Evolutionary conservation across 345 rosid genomes (phyloP), one percentile per base, ranked within the genome.

Genomic region (Populus simonii): DNA sequence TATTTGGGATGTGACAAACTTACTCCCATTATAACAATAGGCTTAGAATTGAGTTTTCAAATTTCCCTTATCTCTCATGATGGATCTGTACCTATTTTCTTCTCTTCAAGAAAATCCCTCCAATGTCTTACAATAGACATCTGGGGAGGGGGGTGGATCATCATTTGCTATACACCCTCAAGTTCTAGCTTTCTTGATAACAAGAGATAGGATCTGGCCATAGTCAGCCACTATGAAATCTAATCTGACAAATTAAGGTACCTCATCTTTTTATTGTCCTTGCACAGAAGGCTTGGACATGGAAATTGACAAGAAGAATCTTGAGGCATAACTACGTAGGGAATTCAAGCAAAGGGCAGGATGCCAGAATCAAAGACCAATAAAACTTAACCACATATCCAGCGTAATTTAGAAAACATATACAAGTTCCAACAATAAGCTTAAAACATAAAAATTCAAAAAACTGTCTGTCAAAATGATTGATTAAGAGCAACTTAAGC

Each of bases 221-320:
- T 2, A 20, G 23, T 18, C 10, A 53, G 10, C 59, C n/a, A 63
- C 66, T 59, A 62, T 22, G 36, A 18, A n/a, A 6, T 66, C 15
- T 77, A 72, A 68, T 33, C 36, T 33, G 22, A 25, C 1, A 74
- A 13, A 36, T 62, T 62, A 29, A 68, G 74, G 69, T 27, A 62
- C 33, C 36, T 39, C 41, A 41, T 35, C 65, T 27, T 67, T 67
- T 6, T 61, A 71, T 7, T 66, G 38, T 61, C 53, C 41, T 70
- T 36, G 55, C 41, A 65, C 39, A n/a, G 49, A 75, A 53, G 73
- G 31, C 72, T 29, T 33, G 66, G 47, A n/a, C 23, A 43, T 41
- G 71, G 68, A 67, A 55, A 59, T 10, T 33, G 79, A 70, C 39
- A 73, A 47, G 16, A 27, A 11, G 55, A 77, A 77, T 59, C 80